Evolutionary conservation across 805 yeast genomes (phyloP).

Genomic region (Torulaspora delbrueckii): DNA sequence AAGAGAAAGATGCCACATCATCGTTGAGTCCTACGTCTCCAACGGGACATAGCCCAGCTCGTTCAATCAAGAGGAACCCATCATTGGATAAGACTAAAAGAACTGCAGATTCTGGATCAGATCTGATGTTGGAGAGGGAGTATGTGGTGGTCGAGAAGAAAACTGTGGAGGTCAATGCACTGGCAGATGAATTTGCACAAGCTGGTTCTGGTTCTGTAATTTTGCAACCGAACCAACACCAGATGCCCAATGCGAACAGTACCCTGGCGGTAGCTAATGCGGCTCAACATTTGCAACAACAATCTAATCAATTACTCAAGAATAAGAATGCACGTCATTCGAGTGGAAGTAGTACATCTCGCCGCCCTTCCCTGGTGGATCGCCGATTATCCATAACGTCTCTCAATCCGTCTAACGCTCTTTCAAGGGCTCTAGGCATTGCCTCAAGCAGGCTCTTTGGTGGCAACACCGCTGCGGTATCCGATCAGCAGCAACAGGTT

Average conservation of each 20-base stretch:
- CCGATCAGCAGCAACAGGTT: constrained; percentile 26
- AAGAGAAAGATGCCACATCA: neutral
- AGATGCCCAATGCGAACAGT: constrained; percentile 18
- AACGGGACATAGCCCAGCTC: neutral
- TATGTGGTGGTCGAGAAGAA: constrained; percentile 94
- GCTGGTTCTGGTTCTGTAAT: constrained; percentile 13
- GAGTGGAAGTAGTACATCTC: constrained; percentile 45
- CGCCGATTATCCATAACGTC: constrained; percentile 62
- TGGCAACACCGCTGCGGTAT: constrained; percentile 15
- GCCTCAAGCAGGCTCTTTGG: constrained; percentile 89
- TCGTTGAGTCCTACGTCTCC: constrained; percentile 1
- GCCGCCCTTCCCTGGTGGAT: constrained; percentile 60
- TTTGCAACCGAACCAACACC: constrained; percentile 14
- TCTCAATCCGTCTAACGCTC: constrained; percentile 77
- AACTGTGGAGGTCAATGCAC: constrained; percentile 89
- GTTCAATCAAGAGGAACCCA: constrained; percentile 3
- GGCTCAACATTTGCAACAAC: constrained; percentile 15
- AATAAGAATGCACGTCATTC: constrained; percentile 25
- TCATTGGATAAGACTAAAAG: constrained; percentile 10
- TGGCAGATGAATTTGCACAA: constrained; percentile 83
- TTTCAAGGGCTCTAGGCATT: constrained; percentile 78
- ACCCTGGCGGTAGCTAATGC: constrained; percentile 20
- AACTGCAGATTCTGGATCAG: constrained; percentile 34
- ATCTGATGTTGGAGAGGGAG: constrained; percentile 64
- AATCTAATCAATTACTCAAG: constrained; percentile 7